Evolutionary conservation across 306 rosid species (phyloP).

Genomic region (Phaseolus lunatus): DNA sequence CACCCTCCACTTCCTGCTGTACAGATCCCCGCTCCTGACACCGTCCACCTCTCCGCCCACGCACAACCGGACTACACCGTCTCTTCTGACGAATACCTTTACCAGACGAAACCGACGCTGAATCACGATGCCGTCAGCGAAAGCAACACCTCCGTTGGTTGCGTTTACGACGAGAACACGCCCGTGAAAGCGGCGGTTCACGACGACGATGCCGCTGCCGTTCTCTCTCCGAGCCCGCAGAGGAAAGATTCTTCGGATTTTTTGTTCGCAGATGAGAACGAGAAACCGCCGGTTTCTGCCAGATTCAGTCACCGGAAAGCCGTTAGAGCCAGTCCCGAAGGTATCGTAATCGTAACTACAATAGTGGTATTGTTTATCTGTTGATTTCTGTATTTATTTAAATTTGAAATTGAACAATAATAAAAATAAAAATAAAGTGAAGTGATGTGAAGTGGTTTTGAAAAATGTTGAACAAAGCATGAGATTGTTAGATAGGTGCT

Average conservation of each 20-base stretch:
- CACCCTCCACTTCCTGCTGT: not conserved
- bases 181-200: conserved; percentile 26
- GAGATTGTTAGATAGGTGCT: not conserved
- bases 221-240: conserved; percentile 28
- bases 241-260: conserved; percentile 61
- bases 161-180: conserved; percentile 34
- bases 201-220: conserved; percentile 34
- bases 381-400: not conserved
- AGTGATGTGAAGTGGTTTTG: too few species aligned
- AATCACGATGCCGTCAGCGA: not conserved
- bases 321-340: conserved; percentile 74
- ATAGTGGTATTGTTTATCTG: not conserved
- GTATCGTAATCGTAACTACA: conserved; percentile 26
- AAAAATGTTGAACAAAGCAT: not conserved
- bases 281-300: conserved; percentile 73
- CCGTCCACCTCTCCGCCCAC: not conserved
- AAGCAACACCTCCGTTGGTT: conserved; percentile 22
- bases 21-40: conserved; percentile 17
- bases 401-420: conserved; percentile 8
- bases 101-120: conserved; percentile 9
- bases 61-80: not conserved
- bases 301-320: conserved; percentile 67
- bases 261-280: conserved; percentile 55
- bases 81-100: conserved; percentile 1
- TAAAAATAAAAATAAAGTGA: not conserved